Evolutionary conservation across 139 green algal genomes (phyloP).

Genomic region (Tetraselmis chui): DNA sequence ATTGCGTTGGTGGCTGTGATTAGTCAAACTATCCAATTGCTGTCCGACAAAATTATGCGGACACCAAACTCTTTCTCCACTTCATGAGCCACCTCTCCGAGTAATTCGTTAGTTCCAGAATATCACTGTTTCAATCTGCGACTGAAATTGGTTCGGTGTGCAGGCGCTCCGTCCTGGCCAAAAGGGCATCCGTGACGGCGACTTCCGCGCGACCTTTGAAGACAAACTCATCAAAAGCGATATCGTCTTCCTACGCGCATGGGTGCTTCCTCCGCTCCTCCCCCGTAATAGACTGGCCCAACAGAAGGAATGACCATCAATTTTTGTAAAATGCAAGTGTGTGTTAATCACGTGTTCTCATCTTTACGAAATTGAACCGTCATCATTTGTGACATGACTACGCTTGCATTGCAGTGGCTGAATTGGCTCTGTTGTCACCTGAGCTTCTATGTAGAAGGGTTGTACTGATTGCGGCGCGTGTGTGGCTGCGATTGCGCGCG

Average conservation of each 20-base stretch:
- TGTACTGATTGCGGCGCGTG: not conserved
- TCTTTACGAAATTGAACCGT: no score
- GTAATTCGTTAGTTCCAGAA: no score
- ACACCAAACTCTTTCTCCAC: not conserved
- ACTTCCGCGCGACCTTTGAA: slow-evolving; percentile 83
- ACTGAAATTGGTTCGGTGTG: no score
- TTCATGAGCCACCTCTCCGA: not conserved
- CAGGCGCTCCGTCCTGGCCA: not conserved
- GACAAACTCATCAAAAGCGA: slow-evolving; percentile 92
- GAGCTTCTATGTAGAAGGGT: no score
- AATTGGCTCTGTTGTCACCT: no score
- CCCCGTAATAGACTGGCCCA: no score
- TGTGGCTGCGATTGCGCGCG: not conserved
- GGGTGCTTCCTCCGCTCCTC: slow-evolving; percentile 43
- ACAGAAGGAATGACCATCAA: no score
- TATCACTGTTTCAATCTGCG: no score
- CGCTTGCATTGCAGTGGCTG: no score
- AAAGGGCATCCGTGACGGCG: slow-evolving; percentile 57
- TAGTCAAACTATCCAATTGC: not conserved
- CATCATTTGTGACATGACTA: no score
- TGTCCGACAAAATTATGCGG: not conserved
- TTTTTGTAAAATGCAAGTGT: no score
- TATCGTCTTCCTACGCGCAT: slow-evolving; percentile 89
- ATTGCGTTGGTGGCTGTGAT: not conserved
- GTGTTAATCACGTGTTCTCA: no score